phyloP scores from a whole-genome alignment of 1,139 yeast genomes.

The Kazachstania sp. region DNA sequence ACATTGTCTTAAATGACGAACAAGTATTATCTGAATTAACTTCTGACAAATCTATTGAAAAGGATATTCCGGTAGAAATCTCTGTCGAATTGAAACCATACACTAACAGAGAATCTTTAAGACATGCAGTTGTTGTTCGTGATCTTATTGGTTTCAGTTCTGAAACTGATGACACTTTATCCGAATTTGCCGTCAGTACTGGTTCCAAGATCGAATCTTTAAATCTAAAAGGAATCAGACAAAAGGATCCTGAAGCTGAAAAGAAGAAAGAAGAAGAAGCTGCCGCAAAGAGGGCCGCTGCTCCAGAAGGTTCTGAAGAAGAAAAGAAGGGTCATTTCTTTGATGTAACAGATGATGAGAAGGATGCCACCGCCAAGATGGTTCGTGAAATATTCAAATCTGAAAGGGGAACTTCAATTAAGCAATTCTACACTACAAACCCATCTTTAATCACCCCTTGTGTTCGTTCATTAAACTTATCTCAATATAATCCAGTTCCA shows the following conservation, averaged over 20 bases:
- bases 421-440: constrained; percentile 22
- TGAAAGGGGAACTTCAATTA: constrained; percentile 14
- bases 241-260: constrained; percentile 9
- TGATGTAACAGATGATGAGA: constrained; percentile 31
- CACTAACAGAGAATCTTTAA: constrained; percentile 26
- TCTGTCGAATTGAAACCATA: constrained; percentile 24
- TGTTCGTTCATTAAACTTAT: constrained; percentile 48
- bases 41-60: constrained; percentile 8
- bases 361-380: constrained; percentile 22
- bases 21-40: constrained; percentile 18
- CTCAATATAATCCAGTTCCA: constrained; percentile 91
- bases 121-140: constrained; percentile 28
- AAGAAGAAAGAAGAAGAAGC: constrained; percentile 11
- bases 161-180: constrained; percentile 26
- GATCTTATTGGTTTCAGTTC: constrained; percentile 29
- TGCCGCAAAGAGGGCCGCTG: constrained; percentile 11
- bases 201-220: constrained; percentile 24
- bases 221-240: constrained; percentile 21
- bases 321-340: constrained; percentile 15
- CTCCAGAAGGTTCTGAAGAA: constrained; percentile 11
- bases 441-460: constrained; percentile 30
- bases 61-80: constrained; percentile 14
- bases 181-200: constrained; percentile 29
- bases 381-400: constrained; percentile 22
- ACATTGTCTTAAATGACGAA: constrained; percentile 15